Conservation (phyloP, 306 rosid genomes). For the Vachellia collinsii region DNA sequence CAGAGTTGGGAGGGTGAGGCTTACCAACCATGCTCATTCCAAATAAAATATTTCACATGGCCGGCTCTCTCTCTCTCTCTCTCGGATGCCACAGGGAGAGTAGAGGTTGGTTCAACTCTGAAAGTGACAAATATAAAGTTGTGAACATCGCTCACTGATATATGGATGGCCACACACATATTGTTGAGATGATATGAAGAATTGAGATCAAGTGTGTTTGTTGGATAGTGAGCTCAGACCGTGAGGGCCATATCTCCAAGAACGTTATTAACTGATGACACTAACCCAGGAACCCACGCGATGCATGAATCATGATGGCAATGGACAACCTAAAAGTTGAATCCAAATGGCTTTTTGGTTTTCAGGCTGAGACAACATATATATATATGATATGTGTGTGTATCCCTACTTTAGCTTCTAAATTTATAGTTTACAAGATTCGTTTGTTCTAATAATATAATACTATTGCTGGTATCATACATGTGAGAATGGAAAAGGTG, state of each 20-base stretch:
- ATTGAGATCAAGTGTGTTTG: not conserved
- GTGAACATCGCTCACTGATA: not conserved
- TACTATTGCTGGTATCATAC: not conserved
- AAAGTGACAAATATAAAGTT: conserved; percentile 31
- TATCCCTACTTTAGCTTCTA: not conserved
- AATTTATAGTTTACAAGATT: not conserved
- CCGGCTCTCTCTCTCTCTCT: conserved; percentile 14
- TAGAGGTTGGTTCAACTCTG: conserved; percentile 33
- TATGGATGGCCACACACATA: not conserved
- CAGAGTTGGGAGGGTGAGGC: conserved; percentile 41
- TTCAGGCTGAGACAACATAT: not conserved
- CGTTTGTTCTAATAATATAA: not conserved
- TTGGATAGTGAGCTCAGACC: conserved; percentile 27
- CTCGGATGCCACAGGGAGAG: not conserved
- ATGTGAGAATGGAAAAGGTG: not conserved
- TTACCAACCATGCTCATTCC: conserved; percentile 42
- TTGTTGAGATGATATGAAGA: not conserved
- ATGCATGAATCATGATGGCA: conserved; percentile 14
- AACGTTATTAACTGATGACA: conserved; percentile 8
- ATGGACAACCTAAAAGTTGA: conserved; percentile 18
- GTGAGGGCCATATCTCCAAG: not conserved
- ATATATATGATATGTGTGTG: not conserved
- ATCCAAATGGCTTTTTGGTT: not conserved
- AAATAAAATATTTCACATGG: conserved; percentile 26
- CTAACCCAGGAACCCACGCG: conserved; percentile 1